Base-by-base conservation (phyloP, 495 filamentous ascomycete genomes). In the Aspergillus sparsus region DNA sequence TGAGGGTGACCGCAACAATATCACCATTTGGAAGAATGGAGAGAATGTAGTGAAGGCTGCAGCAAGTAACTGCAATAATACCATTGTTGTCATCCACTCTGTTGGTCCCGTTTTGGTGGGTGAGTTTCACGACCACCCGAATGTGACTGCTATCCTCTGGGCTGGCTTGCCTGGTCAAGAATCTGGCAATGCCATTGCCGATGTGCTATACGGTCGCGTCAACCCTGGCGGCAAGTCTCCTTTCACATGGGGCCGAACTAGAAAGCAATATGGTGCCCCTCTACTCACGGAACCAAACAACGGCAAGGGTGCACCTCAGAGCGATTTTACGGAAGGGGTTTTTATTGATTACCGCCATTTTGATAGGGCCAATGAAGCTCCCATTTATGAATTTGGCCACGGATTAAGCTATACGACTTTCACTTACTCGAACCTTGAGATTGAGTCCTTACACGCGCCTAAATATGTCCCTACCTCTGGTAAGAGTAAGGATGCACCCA, bases 271-370 rank as follows among this genome's bases (percentile, higher is more conserved):
- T 62, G 92, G 92, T 36, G 77, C 82, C 21, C 83, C 92, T 60
- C 67, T 97, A 7, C 73, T 96, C 36, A 92, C 91, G 64, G 70
- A 83, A 60, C 83, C 89, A 31, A 93, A 93, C 74, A 87, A 89
- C 52, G 88, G 85, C 49, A 68, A 79, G 15, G 80, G 63, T 21
- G 82, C 87, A 18, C 92, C 92, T 5, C 94, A 98, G 73, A 74
- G 87, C 32, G 80, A 93, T 71, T 97, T 93, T 72, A 80, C 79
- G 27, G 93, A 97, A 66, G 93, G 93, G 37, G 80, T 88, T 32
- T 94, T 96, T 75, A 95, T 97, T 72, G 94, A 98, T 74, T 98
- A 98, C 74, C 90, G 94, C 55, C 78, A 85, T 57, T 90, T 98
- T 49, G 94, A 98, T 79, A 87, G 87, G 72, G 77, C 79, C 33